Conservation (phyloP, 352 stramenopile genomes). For the Blastocystis sp. region DNA sequence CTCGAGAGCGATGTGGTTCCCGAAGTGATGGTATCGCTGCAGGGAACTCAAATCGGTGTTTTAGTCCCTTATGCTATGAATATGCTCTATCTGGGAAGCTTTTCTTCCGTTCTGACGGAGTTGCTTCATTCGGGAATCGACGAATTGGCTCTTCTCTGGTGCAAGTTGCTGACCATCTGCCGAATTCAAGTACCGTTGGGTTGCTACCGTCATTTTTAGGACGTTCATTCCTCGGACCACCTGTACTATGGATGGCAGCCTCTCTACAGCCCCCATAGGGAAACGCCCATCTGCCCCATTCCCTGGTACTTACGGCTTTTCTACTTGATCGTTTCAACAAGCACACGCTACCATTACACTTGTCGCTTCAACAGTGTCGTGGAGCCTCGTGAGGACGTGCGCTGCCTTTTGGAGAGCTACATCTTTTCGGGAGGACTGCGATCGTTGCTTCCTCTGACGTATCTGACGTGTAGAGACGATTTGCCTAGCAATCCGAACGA, state of each 20-base stretch:
- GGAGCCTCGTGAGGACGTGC: neutral
- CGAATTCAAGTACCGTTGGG: neutral
- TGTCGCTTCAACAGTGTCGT: neutral
- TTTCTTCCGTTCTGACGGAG: neutral
- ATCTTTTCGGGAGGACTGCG: neutral
- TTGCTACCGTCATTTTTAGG: neutral
- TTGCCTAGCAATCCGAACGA: too few relatives aligned
- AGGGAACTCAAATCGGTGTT: neutral
- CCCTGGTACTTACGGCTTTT: slow-evolving; percentile 1
- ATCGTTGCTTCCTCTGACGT: neutral
- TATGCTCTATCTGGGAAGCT: slow-evolving; percentile 9
- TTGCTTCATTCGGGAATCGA: neutral
- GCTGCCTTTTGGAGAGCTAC: slow-evolving; percentile 5
- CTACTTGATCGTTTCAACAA: neutral
- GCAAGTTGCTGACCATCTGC: neutral
- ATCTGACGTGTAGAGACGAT: neutral
- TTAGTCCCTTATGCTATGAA: neutral
- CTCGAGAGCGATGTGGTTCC: neutral
- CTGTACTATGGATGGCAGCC: neutral
- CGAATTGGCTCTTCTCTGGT: neutral
- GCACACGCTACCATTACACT: slow-evolving; percentile 10
- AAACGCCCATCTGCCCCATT: neutral
- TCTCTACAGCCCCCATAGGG: neutral
- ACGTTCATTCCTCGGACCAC: neutral
- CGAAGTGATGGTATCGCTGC: neutral